Percentiles rank a stretch among this genome's conserved stretches.
phyloP scores from a whole-genome alignment of 2,329 filamentous ascomycete genomes.

The Verticillium zaregamsianum region DNA sequence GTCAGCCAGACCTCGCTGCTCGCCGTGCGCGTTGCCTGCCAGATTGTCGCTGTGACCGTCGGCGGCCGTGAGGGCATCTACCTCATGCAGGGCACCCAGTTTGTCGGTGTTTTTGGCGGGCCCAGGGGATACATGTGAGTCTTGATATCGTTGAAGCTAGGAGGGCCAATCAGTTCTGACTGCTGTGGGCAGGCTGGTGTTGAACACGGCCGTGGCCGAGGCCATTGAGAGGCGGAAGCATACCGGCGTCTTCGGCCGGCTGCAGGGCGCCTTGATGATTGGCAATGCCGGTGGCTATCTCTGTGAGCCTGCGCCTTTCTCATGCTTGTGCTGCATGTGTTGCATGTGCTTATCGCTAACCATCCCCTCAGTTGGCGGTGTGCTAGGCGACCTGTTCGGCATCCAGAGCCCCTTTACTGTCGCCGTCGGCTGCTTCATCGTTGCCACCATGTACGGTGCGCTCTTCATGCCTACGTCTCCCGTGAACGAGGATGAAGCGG shows the following conservation, averaged over 20 bases:
- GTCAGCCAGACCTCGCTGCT: slow-evolving; percentile 61
- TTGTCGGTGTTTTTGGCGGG: slow-evolving; percentile 65
- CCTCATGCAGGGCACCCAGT: slow-evolving; percentile 63
- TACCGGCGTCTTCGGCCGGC: slow-evolving; percentile 60
- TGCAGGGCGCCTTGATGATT: slow-evolving; percentile 65
- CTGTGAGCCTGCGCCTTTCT: slow-evolving; percentile 28
- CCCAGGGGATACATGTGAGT: slow-evolving; percentile 61
- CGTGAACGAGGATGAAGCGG: slow-evolving; percentile 19
- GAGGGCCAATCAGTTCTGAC: neutral
- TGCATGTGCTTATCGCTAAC: neutral
- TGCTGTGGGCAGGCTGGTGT: slow-evolving; percentile 41
- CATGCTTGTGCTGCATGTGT: neutral
- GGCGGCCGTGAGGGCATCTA: slow-evolving; percentile 61
- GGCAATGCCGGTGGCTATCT: slow-evolving; percentile 62
- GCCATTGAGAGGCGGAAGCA: slow-evolving; percentile 54
- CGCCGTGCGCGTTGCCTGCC: slow-evolving; percentile 57
- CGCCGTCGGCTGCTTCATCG: slow-evolving; percentile 30
- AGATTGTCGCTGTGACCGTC: slow-evolving; percentile 60
- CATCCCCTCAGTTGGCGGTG: slow-evolving; percentile 47
- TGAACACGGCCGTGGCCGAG: slow-evolving; percentile 67
- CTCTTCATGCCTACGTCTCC: slow-evolving; percentile 21
- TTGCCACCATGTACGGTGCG: slow-evolving; percentile 24
- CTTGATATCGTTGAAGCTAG: neutral
- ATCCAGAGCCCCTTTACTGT: slow-evolving; percentile 62
- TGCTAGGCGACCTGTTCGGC: slow-evolving; percentile 59